phyloP scores from a whole-genome alignment of 495 filamentous ascomycete genomes.

The Hypomontagnella submonticulosa region DNA sequence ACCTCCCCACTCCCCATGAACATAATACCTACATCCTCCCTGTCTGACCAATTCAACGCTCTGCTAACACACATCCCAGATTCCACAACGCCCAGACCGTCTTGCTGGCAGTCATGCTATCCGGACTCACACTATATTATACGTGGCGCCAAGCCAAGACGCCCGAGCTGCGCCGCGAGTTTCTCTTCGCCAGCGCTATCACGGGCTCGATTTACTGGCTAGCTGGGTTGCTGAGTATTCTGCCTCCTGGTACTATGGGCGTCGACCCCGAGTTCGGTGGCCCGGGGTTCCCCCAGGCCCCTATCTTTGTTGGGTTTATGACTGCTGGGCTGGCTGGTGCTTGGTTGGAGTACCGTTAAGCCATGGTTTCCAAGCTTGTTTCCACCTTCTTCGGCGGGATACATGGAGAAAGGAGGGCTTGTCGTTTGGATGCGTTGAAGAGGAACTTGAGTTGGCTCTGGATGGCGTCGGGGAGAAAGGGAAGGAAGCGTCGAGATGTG shows the following conservation, averaged over 20 bases:
- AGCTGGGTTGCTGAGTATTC: conserved; percentile 57
- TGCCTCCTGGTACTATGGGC: conserved; percentile 61
- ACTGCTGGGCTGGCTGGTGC: conserved; percentile 48
- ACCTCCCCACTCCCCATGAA: too few relatives aligned
- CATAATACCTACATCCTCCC: too few relatives aligned
- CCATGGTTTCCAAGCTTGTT: too few relatives aligned
- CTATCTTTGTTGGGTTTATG: conserved; percentile 49
- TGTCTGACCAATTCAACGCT: not conserved
- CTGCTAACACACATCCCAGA: conserved; percentile 33
- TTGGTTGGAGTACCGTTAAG: conserved; percentile 42
- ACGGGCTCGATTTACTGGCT: conserved; percentile 64
- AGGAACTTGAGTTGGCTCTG: not conserved
- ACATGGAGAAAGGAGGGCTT: not conserved
- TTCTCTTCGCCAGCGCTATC: conserved; percentile 53
- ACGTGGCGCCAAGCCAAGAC: conserved; percentile 51
- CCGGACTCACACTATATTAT: conserved; percentile 61
- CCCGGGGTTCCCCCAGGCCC: conserved; percentile 59
- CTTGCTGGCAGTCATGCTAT: conserved; percentile 57
- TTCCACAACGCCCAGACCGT: conserved; percentile 70
- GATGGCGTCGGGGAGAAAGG: not conserved
- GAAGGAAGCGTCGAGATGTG: not conserved
- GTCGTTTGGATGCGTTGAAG: not conserved
- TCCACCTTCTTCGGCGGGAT: not conserved
- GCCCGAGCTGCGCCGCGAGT: conserved; percentile 45
- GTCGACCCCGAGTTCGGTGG: conserved; percentile 67